Percentiles rank a stretch among this genome's conserved stretches.
Evolutionary conservation across 805 yeast species (phyloP).

Genomic region (Metschnikowia lochheadii): DNA sequence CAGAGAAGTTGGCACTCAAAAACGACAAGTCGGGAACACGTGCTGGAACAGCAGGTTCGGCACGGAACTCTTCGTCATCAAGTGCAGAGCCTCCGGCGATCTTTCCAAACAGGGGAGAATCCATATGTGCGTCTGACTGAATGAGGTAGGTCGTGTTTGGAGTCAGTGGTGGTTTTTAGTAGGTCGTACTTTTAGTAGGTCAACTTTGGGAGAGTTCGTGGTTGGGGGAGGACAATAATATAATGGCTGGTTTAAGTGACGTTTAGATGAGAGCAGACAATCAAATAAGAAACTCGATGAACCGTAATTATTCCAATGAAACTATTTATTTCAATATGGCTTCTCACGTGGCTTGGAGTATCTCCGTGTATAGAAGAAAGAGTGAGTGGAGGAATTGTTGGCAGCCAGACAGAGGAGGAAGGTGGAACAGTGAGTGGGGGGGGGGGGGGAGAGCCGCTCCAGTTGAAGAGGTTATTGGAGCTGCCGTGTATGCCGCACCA

Average conservation of each 20-base stretch:
- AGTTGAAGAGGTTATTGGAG: neutral
- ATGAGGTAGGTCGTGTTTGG: no score
- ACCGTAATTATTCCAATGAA: no score
- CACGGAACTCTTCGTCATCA: constrained; percentile 5
- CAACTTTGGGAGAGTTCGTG: no score
- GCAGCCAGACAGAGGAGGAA: neutral
- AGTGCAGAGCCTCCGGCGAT: constrained; percentile 3
- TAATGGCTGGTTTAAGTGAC: neutral
- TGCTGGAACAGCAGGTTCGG: constrained; percentile 2
- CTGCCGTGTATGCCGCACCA: neutral
- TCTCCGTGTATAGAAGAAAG: no score
- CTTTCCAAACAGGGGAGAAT: constrained; percentile 4
- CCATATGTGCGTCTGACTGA: neutral
- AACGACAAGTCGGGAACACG: constrained; percentile 24
- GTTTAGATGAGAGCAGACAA: neutral
- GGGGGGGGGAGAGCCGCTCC: neutral
- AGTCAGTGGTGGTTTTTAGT: no score
- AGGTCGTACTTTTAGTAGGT: no score
- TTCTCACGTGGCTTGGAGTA: no score
- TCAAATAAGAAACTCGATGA: no score
- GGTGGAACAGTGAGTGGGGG: neutral
- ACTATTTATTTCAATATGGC: no score
- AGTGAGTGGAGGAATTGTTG: neutral
- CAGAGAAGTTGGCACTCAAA: constrained; percentile 39
- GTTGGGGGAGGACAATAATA: neutral